Base-by-base conservation (phyloP, 1,139 yeast species). In the Arxiozyma telluris region DNA sequence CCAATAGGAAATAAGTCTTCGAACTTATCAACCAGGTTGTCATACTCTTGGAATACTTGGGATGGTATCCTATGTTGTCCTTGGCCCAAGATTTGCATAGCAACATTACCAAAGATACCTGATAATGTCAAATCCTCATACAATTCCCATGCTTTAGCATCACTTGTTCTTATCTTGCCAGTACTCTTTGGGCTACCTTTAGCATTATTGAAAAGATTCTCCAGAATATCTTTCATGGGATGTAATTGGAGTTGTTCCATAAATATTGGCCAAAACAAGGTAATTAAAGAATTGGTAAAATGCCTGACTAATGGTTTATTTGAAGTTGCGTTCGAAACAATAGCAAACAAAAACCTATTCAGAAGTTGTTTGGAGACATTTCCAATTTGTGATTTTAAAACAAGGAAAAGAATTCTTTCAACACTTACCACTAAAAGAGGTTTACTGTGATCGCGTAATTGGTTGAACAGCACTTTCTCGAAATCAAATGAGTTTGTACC, bases 281-380 rank as follows among this genome's bases (percentile, higher is more conserved):
- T 76, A 8, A 86, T 75, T 69, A 90, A 74, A 0, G 96, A 87
- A 53, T 84, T 82, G 0, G 96, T 83, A 60, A 85, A 86, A 68
- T 91, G 98, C 59, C 98, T 80, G 4, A 85, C 79, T 30, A 83
- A 72, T 0, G 96, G 95, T 62, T 87, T 83, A 65, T 87, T 89
- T 8, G 96, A 85, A 0, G 96, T 82, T n/a, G 95, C 82, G 46
- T 83, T 81, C 0, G 93, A 83, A 20, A 87, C 67, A 43, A 83
- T 59, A n/a, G 63, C 55, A 20, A 67, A 60, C 1, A 72, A 57
- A 54, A 75, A 75, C 8, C 62, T 62, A 5, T 67, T 60, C 43
- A 76, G 59, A 51, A 68, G 67, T 17, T 41, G 22, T 34, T 49
- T 21, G 1, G 48, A 34, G 0, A 55, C 47, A 1, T 51, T 57